These are phyloP conservation scores for Fonsecaea pugnacius DNA, from an alignment of 2,329 filamentous ascomycete genomes.

Conservation along the genomic window DNA sequence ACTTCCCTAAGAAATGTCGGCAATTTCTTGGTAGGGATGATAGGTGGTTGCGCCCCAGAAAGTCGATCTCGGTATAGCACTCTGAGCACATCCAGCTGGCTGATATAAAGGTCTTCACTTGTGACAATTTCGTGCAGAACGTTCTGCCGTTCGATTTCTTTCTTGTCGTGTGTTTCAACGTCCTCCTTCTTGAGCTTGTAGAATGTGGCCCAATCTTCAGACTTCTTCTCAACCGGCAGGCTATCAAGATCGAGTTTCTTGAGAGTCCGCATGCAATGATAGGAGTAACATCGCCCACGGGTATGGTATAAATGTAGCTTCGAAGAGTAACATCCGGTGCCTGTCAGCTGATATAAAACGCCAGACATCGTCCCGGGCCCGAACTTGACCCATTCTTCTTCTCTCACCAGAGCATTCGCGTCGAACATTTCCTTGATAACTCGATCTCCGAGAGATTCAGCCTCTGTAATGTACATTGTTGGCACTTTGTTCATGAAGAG, in stretches of 20 bases:
- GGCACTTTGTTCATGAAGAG: slow-evolving; percentile 94
- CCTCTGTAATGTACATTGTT: slow-evolving; percentile 98
- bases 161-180: slow-evolving; percentile 72
- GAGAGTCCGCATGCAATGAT: slow-evolving; percentile 89
- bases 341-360: slow-evolving; percentile 90
- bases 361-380: slow-evolving; percentile 79
- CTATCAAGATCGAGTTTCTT: slow-evolving; percentile 79
- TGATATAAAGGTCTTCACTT: slow-evolving; percentile 88
- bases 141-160: slow-evolving; percentile 91
- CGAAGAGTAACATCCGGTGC: slow-evolving; percentile 86
- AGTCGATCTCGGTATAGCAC: slow-evolving; percentile 85
- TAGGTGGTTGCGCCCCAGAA: slow-evolving; percentile 71
- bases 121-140: slow-evolving; percentile 94
- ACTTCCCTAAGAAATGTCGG: slow-evolving; percentile 81
- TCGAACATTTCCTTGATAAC: slow-evolving; percentile 81
- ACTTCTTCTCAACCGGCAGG: slow-evolving; percentile 69
- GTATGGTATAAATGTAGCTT: slow-evolving; percentile 70
- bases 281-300: slow-evolving; percentile 82
- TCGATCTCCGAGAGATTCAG: slow-evolving; percentile 78
- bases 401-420: slow-evolving; percentile 75
- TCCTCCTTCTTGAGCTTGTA: slow-evolving; percentile 82
- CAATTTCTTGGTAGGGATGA: slow-evolving; percentile 77
- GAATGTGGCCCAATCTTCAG: slow-evolving; percentile 86
- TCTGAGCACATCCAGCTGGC: slow-evolving; percentile 82
- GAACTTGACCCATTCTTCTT: slow-evolving; percentile 98